Evolutionary conservation across 2,329 filamentous ascomycete genomes (phyloP), one percentile per base, ranked within the genome.

Genomic region (Aspergillus viridinutans): DNA sequence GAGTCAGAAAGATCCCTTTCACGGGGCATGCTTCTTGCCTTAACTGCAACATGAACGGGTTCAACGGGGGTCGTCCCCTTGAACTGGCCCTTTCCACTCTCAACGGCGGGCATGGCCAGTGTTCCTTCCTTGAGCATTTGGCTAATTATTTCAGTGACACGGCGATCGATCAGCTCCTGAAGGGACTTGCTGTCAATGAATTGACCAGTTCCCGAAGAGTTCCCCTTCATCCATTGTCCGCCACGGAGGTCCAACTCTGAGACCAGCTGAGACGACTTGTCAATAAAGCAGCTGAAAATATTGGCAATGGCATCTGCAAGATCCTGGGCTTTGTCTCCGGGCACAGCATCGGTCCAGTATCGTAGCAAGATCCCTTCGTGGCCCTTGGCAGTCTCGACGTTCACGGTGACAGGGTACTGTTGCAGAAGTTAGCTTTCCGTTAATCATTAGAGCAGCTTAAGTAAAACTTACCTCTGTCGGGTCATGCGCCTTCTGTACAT

Each of bases 311-410:
- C 60, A 26, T 67, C 59, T 12, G 69, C 66, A 8, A 76, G 57
- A 6, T 55, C 52, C 12, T 72, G 64, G 0, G 69, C 74, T 55
- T 74, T 65, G 2, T 60, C 52, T 58, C 75, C 67, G 56, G 73
- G 73, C 56, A 77, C 58, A 58, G 65, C 58, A 58, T 77, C 67
- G 40, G 67, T 68, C 74, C 74, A 76, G 61, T 76, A 77, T 54
- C 72, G 68, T 40, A 77, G 61, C 49, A 75, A 56, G 26, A 77
- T 67, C 0, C 71, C 72, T 55, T 76, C 70, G 20, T 65, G 60
- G 3, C 67, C 68, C 20, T 69, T 68, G 3, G 69, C 69, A 12
- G 73, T 76, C 38, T 74, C 72, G 1, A 74, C 71, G 48, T 76
- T 75, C 3, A 76, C 67, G 23, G 72, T 76, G 6, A 77, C 64